Percentiles rank a stretch among this genome's conserved stretches.
Evolutionary conservation across 169 alveolate genomes (phyloP).

Genomic region (Eimeria sp.): DNA sequence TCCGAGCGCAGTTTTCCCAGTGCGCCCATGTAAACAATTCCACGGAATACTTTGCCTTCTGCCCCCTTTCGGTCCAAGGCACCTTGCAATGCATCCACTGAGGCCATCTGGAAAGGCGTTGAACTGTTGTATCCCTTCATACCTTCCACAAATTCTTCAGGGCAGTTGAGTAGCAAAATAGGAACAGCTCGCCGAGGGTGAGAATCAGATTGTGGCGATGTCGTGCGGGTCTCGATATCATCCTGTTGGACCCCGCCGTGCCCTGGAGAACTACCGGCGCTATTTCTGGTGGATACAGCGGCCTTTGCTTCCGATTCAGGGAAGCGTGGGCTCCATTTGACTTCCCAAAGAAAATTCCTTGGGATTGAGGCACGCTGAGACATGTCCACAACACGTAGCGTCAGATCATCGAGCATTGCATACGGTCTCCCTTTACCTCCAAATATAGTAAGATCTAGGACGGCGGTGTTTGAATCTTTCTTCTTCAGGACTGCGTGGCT

Average conservation of each 20-base stretch:
- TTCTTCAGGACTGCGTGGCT: constrained; percentile 73
- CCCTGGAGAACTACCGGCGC: constrained; percentile 20
- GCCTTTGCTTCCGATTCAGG: not conserved
- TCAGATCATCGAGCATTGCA: constrained; percentile 68
- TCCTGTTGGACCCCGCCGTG: constrained; percentile 15
- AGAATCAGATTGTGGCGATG: constrained; percentile 43
- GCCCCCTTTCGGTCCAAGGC: not conserved
- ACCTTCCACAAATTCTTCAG: not conserved
- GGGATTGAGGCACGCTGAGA: constrained; percentile 83
- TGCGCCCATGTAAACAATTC: constrained; percentile 46
- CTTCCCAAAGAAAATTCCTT: constrained; percentile 84
- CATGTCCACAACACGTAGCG: constrained; percentile 77
- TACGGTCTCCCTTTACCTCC: constrained; percentile 57
- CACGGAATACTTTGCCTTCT: constrained; percentile 11
- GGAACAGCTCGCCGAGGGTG: constrained; percentile 18
- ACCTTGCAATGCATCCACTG: constrained; percentile 21
- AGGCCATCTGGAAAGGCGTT: constrained; percentile 6
- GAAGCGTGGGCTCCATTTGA: constrained; percentile 73
- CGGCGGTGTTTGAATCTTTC: constrained; percentile 59
- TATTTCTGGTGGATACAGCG: not conserved
- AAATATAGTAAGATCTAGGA: constrained; percentile 49
- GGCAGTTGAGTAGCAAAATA: constrained; percentile 8
- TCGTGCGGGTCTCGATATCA: constrained; percentile 41
- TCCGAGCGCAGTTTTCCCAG: not conserved
- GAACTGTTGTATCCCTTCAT: constrained; percentile 14